Conservation (phyloP, 1,284 basidiomycete genomes). For the Fomes fomentarius region DNA sequence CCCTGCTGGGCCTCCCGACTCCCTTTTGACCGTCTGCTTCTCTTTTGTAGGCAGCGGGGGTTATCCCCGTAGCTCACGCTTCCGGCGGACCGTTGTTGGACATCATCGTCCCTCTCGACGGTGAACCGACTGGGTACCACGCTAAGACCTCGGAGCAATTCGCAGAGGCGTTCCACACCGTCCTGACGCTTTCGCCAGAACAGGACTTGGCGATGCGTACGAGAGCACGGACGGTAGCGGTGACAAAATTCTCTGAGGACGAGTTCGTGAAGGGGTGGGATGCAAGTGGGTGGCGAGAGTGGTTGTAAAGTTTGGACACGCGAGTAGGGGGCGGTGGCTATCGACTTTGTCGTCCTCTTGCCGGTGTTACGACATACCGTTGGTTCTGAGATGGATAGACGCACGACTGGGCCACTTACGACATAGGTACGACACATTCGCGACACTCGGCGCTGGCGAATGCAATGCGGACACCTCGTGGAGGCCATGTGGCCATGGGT, state of each 20-base stretch:
- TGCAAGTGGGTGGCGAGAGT: conserved; percentile 58
- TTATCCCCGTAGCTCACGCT: conserved; percentile 91
- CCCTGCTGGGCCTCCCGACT: conserved; percentile 3
- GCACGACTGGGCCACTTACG: no score
- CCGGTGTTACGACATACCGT: no score
- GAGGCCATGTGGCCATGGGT: no score
- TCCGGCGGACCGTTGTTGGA: conserved; percentile 93
- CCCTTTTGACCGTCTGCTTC: background rate
- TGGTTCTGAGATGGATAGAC: no score
- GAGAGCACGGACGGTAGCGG: conserved; percentile 72
- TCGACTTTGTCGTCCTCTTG: no score
- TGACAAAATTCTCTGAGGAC: conserved; percentile 74
- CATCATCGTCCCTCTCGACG: conserved; percentile 83
- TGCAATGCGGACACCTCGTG: no score
- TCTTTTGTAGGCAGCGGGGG: conserved; percentile 78
- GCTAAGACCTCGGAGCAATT: conserved; percentile 74
- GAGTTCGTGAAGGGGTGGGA: conserved; percentile 82
- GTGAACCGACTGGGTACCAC: conserved; percentile 81
- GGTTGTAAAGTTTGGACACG: no score
- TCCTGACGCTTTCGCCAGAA: conserved; percentile 58
- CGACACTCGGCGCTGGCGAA: no score
- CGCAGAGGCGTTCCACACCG: conserved; percentile 68
- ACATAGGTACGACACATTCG: no score
- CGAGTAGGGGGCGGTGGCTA: no score
- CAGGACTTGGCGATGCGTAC: conserved; percentile 66